Evolutionary conservation across 176 grass and related monocot species (phyloP).

Genomic region (Carex myosuroides): DNA sequence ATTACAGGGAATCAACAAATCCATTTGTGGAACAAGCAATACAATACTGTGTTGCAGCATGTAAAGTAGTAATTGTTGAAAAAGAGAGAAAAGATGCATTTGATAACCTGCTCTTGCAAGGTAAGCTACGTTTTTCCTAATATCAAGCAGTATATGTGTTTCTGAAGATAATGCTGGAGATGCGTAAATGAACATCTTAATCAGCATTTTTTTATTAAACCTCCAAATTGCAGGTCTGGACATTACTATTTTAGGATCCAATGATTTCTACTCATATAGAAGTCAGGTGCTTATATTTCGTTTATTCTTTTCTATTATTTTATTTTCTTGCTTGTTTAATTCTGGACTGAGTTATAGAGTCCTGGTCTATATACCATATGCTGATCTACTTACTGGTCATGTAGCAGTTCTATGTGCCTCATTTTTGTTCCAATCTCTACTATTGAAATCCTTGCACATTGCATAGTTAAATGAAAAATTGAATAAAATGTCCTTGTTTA

Average conservation of each 20-base stretch:
- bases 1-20: conserved; percentile 51
- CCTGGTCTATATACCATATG: not conserved
- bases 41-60: conserved; percentile 64
- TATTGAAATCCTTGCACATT: not conserved
- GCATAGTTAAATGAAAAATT: conserved; percentile 12
- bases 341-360: not conserved
- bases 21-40: conserved; percentile 94
- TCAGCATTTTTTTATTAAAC: not conserved
- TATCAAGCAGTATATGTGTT: not conserved
- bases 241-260: conserved; percentile 81
- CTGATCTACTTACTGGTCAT: not conserved
- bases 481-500: conserved; percentile 16
- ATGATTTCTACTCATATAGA: conserved; percentile 97
- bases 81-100: conserved; percentile 50
- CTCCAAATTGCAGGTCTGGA: conserved; percentile 41
- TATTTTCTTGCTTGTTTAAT: not conserved
- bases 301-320: not conserved
- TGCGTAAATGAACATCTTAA: not conserved
- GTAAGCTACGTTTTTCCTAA: conserved; percentile 25
- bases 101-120: conserved; percentile 71
- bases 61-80: conserved; percentile 41
- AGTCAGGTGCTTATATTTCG: conserved; percentile 57
- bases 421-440: not conserved
- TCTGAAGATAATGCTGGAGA: not conserved
- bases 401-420: not conserved